These are phyloP conservation scores for Tolypocladium ophioglossoides DNA, from an alignment of 2,329 filamentous ascomycete species.

Conservation along the genomic window DNA sequence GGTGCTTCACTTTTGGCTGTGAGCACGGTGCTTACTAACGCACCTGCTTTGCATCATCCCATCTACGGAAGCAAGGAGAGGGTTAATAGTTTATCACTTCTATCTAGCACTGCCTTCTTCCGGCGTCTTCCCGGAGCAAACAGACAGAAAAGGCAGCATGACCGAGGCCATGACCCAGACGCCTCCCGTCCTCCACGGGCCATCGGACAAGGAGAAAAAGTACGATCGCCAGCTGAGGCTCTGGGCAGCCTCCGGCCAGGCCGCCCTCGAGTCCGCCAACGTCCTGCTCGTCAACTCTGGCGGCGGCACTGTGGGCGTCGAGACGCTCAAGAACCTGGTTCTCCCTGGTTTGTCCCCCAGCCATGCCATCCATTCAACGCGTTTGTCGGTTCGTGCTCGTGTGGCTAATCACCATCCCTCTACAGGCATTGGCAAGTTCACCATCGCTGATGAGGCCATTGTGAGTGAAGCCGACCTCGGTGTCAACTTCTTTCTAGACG, in stretches of 20 bases:
- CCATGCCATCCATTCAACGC: neutral
- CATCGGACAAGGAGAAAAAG: slow-evolving; percentile 57
- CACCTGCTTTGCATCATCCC: neutral
- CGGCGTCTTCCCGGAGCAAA: neutral
- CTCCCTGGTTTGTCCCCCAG: slow-evolving; percentile 52
- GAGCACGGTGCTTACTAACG: neutral
- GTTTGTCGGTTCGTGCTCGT: slow-evolving; percentile 25
- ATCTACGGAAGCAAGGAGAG: neutral
- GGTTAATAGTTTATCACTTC: neutral
- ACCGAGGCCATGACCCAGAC: slow-evolving; percentile 19
- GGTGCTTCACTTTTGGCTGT: neutral
- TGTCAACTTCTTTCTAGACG: slow-evolving; percentile 93
- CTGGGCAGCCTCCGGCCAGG: slow-evolving; percentile 88
- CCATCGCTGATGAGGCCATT: slow-evolving; percentile 69
- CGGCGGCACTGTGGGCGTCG: slow-evolving; percentile 76
- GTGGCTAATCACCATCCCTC: neutral
- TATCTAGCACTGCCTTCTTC: neutral
- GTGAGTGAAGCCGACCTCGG: slow-evolving; percentile 81
- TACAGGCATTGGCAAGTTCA: slow-evolving; percentile 75
- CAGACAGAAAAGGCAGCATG: slow-evolving; percentile 8
- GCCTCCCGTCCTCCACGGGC: slow-evolving; percentile 31
- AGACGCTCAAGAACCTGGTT: slow-evolving; percentile 95
- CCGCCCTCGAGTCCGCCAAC: slow-evolving; percentile 80
- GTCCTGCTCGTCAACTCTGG: slow-evolving; percentile 86
- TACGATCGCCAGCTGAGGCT: slow-evolving; percentile 93